These are phyloP conservation scores for Bisporella sp. DNA, from an alignment of 2,329 filamentous ascomycete genomes.

Conservation along the genomic window DNA sequence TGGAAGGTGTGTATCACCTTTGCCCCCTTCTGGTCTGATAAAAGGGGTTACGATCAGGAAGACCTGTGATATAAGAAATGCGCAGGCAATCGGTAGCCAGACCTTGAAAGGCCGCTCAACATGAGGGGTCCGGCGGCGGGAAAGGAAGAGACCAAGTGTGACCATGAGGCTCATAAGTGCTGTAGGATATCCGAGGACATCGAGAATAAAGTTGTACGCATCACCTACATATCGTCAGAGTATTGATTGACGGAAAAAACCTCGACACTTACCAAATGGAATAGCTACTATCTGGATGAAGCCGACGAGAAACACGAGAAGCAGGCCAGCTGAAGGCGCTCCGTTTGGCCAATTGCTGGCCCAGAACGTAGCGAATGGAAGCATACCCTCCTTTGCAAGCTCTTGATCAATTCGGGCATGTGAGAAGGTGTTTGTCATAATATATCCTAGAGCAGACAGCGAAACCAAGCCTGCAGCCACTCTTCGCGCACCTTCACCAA, in stretches of 20 bases:
- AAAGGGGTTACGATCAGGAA: conserved; percentile 31
- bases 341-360: conserved; percentile 2
- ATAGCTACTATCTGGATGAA: conserved; percentile 46
- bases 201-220: conserved; percentile 33
- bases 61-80: conserved; percentile 28
- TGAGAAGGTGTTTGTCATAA: conserved; percentile 40
- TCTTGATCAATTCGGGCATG: conserved; percentile 42
- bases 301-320: conserved; percentile 55
- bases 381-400: conserved; percentile 38
- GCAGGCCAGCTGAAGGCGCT: conserved; percentile 30
- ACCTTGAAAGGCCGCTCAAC: conserved; percentile 28
- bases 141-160: conserved; percentile 28
- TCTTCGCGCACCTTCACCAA: conserved; percentile 37
- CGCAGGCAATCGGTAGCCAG: conserved; percentile 20
- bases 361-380: conserved; percentile 35
- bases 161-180: conserved; percentile 30
- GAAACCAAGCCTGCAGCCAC: conserved; percentile 39
- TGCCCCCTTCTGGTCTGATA: conserved; percentile 25
- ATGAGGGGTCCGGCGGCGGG: conserved; percentile 20
- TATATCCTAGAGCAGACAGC: conserved; percentile 40
- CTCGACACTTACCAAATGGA: conserved; percentile 25
- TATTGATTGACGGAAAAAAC: too few relatives aligned
- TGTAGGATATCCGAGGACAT: conserved; percentile 33
- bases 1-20: conserved; percentile 24
- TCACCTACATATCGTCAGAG: conserved; percentile 21